phyloP scores from a whole-genome alignment of 108 stramenopile species.

The Skeletonema costatum region DNA sequence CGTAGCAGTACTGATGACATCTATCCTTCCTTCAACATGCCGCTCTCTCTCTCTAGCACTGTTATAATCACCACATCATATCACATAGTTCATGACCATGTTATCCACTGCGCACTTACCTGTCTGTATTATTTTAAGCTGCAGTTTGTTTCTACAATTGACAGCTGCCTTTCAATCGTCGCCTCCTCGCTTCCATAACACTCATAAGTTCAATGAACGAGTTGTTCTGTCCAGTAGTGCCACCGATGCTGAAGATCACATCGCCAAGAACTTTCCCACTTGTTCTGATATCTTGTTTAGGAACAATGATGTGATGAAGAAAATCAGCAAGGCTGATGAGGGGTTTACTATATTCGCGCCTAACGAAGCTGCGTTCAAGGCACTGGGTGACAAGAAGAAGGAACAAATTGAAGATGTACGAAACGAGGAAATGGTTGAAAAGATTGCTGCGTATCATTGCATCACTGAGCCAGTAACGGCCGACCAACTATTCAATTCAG shows the following conservation, averaged over 20 bases:
- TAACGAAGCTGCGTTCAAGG: slow-evolving; percentile 59
- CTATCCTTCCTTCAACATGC: no score
- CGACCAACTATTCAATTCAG: slow-evolving; percentile 54
- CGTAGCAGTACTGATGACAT: no score
- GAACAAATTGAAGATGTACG: slow-evolving; percentile 66
- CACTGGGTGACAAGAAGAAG: slow-evolving; percentile 64
- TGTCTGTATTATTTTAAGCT: neutral
- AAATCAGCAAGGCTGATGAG: slow-evolving; percentile 26
- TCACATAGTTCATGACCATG: neutral
- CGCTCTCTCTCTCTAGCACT: no score
- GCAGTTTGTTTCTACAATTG: neutral
- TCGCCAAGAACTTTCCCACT: slow-evolving; percentile 23
- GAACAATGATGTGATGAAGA: slow-evolving; percentile 41
- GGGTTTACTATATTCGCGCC: slow-evolving; percentile 84
- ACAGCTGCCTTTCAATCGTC: slow-evolving; percentile 5
- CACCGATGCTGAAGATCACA: slow-evolving; percentile 26
- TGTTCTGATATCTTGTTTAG: slow-evolving; percentile 22
- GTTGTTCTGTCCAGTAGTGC: slow-evolving; percentile 16
- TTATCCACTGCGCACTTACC: neutral
- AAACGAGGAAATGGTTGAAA: slow-evolving; percentile 70
- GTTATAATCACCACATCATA: no score
- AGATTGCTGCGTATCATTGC: slow-evolving; percentile 80
- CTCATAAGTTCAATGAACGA: neutral
- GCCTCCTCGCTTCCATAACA: slow-evolving; percentile 1
- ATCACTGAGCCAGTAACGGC: slow-evolving; percentile 64